A percentile compares a stretch with the other conserved stretches of the same genome.
phyloP scores from a whole-genome alignment of 305 asterid genomes.

The Rubia tinctorum region DNA sequence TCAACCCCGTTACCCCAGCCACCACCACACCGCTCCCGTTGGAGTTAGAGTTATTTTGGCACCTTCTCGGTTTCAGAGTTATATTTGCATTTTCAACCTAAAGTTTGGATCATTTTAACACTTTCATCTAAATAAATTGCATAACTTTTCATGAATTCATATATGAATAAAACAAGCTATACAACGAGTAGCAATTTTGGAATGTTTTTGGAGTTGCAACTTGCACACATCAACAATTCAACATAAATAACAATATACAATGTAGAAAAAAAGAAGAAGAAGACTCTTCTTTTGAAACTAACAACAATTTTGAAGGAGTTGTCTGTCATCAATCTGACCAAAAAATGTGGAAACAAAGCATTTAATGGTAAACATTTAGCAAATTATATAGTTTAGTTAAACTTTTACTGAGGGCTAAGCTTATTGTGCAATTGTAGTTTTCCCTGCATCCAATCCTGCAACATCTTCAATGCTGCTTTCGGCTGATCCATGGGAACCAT shows the following conservation, averaged over 20 bases:
- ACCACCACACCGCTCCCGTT: no score
- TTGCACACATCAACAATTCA: neutral
- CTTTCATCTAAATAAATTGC: no score
- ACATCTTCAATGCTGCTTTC: constrained; percentile 1
- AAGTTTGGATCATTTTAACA: no score
- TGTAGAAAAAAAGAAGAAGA: neutral
- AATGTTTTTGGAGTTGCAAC: neutral
- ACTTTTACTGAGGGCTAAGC: neutral
- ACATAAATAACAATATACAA: neutral
- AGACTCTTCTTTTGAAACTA: no score
- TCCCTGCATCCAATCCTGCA: constrained; percentile 13
- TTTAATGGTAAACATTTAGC: neutral
- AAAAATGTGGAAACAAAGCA: neutral
- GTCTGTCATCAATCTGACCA: neutral
- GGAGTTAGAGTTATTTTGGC: no score
- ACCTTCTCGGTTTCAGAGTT: no score
- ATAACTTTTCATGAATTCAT: no score
- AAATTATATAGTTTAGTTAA: neutral
- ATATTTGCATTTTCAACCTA: no score
- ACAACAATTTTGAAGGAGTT: no score
- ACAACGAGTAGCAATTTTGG: neutral
- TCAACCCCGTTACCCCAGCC: no score
- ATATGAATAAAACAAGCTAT: no score
- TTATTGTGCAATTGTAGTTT: constrained; percentile 1
- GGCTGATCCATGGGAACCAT: constrained; percentile 19